These are phyloP conservation scores for Lactarius evosmus DNA, from an alignment of 768 basidiomycete species.

Conservation along the genomic window DNA sequence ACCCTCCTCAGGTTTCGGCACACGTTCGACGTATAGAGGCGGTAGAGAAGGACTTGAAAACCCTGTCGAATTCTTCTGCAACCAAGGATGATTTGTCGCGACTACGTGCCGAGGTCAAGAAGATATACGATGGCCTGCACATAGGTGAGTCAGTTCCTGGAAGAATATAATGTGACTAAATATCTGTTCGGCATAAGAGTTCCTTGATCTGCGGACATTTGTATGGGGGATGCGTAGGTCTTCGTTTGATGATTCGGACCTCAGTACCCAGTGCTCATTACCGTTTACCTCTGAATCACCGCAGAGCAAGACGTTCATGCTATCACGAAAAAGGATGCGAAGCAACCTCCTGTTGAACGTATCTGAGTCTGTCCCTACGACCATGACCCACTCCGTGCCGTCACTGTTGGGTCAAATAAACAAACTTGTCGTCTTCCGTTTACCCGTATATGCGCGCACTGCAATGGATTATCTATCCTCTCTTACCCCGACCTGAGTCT, in stretches of 20 bases:
- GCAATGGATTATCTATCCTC: not conserved
- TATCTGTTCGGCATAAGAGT: constrained; percentile 46
- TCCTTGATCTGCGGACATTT: constrained; percentile 74
- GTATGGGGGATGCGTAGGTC: constrained; percentile 87
- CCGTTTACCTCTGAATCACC: not conserved
- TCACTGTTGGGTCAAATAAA: constrained; percentile 4
- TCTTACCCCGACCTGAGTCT: not conserved
- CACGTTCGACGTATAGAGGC: constrained; percentile 79
- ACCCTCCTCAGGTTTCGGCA: constrained; percentile 59
- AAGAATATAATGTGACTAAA: constrained; percentile 12
- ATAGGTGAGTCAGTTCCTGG: constrained; percentile 50
- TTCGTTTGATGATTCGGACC: not conserved
- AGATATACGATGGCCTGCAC: constrained; percentile 79
- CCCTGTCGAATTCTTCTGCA: constrained; percentile 59
- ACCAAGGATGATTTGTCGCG: constrained; percentile 78
- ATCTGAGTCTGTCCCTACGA: constrained; percentile 14
- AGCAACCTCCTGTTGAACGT: constrained; percentile 33
- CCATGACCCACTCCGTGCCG: not conserved
- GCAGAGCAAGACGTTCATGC: constrained; percentile 80
- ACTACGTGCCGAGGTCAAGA: constrained; percentile 80
- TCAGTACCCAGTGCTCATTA: not conserved
- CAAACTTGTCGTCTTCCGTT: not conserved
- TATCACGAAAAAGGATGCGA: constrained; percentile 63
- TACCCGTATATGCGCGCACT: not conserved
- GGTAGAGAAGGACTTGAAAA: constrained; percentile 87